Evolutionary conservation across 1,284 basidiomycete species (phyloP), one percentile per base, ranked within the genome.

Genomic region (Somion occarium): DNA sequence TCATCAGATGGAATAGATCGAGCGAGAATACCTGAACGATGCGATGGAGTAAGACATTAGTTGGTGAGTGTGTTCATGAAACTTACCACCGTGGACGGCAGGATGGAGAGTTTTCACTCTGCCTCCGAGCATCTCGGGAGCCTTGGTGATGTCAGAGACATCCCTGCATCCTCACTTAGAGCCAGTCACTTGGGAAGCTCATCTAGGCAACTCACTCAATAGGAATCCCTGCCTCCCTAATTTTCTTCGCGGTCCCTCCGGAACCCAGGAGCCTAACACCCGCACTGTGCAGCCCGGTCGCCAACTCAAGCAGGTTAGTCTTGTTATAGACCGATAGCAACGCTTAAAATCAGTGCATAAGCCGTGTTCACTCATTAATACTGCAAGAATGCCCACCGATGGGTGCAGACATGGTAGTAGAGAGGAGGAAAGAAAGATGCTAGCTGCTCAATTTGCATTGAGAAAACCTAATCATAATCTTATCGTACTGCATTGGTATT

Each of bases 81-180:
- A 55, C 73, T 54, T 59, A 91, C 95, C 97, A 65, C 97, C 97
- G 68, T 99, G 97, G 22, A 99, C 93, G 19, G 91, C 95, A 47
- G 97, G 97, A 66, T 99, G 97, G n/a, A 99, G 82, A 3, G 97
- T 99, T 77, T 99, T 99, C 58, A 99, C 97, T 56, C 97, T 82
- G 41, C 97, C 97, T 50, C 96, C 95, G 13, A 99, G 82, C 93
- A 99, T 99, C 71, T 99, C 97, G n/a, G 96, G 97, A 1, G 95
- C 95, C 65, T 96, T 96, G 48, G 97, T 99, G 71, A 99, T 91
- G 64, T 94, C 91, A 19, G 94, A 93, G 43, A 99, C 95, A 82
- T 99, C 97, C 59, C 95, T 98, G 25, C n/a, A 20, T 9, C 20
- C 30, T 39, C 24, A 48, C 25, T 45, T 3, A 46, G 37, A 34